Evolutionary conservation across 2,329 filamentous ascomycete species (phyloP), one percentile per base, ranked within the genome.

Genomic region (Fusarium sp.): DNA sequence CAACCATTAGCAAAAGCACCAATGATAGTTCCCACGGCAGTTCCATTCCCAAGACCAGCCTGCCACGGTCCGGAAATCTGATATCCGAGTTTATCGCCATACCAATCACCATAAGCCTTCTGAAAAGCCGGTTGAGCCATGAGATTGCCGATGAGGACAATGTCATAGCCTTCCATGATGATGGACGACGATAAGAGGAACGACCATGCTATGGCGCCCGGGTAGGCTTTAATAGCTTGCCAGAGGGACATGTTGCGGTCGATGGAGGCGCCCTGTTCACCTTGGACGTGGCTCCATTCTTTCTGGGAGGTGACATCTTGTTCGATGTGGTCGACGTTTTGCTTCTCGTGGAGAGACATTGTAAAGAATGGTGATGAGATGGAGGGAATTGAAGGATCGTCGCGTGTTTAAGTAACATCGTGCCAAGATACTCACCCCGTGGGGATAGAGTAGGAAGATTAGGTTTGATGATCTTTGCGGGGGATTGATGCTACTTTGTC

Each of bases 131-230:
- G 74, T 10, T 78, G 72, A 1, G 69, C 76, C 24, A 76, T 77
- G 28, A 78, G 74, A 16, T 76, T 77, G 4, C 73, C 70, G 2
- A 72, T 72, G 5, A 72, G 59, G 18, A 71, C 70, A 12, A 58
- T 47, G 13, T 77, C 75, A 22, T 77, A 78, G 0, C 76, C 75
- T 38, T 78, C 76, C 76, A 78, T 78, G 28, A 78, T 73, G 42
- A 77, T 77, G 0, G 74, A 71, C 3, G 76, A 53, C 0, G 76
- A 76, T 9, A 78, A 53, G 1, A 73, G 57, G 13, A 69, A 64
- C 3, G 75, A 78, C 76, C 76, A 78, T 1, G 73, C 16, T 11
- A 73, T 73, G 39, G 76, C 76, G 1, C 65, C 65, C 0, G 65
- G 65, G 28, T 68, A 68, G 7, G 65, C 63, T 10, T 50, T 68